Evolutionary conservation across 202 grass and related monocot genomes (phyloP).

Genomic region (Hordeum pubiflorum): DNA sequence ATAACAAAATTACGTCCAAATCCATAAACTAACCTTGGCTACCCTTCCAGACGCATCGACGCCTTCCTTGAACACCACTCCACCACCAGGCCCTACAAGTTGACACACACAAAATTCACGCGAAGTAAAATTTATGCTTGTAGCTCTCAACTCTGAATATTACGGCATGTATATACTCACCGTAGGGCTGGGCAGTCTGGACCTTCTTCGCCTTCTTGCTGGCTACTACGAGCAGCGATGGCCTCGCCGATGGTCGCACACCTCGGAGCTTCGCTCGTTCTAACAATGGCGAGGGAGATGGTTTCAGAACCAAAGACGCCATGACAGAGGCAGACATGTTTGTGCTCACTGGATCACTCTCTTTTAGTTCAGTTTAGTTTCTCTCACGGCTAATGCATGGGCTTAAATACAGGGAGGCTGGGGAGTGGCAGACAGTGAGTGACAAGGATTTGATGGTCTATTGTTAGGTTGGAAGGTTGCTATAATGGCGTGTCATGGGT

Average conservation of each 20-base stretch:
- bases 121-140: no score
- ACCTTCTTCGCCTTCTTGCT: background rate
- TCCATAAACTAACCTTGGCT: constrained; percentile 20
- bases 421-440: background rate
- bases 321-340: constrained; percentile 27
- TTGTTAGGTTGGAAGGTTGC: constrained; percentile 18
- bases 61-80: constrained; percentile 31
- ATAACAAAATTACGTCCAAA: no score
- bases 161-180: no score
- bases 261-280: constrained; percentile 1
- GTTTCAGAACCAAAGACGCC: no score
- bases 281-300: no score
- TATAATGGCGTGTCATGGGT: constrained; percentile 24
- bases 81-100: constrained; percentile 36
- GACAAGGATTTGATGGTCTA: constrained; percentile 6
- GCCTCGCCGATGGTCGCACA: background rate
- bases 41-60: constrained; percentile 44
- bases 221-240: constrained; percentile 33
- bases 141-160: no score
- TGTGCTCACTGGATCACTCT: background rate
- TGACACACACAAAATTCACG: no score
- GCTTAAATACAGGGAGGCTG: background rate
- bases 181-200: no score
- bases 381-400: background rate
- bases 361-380: background rate